phyloP scores from a whole-genome alignment of 129 eudicot species.

The Logfia minima region DNA sequence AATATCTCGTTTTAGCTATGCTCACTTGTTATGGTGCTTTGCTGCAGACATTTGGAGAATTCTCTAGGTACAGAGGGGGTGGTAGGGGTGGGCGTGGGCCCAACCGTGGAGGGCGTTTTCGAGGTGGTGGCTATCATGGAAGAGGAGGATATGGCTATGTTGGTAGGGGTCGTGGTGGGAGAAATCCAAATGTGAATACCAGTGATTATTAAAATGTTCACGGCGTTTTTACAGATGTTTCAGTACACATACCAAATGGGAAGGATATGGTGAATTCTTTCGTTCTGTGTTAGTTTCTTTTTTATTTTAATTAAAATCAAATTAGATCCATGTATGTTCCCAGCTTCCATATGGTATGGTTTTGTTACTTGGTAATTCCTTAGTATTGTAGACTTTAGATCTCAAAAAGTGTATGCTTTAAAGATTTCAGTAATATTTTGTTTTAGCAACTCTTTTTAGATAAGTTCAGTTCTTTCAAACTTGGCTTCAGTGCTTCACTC shows the following conservation, averaged over 20 bases:
- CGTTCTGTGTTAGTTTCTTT: not conserved
- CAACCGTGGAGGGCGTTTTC: constrained; percentile 57
- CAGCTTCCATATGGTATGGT: too few species aligned
- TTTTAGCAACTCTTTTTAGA: too few species aligned
- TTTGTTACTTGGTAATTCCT: too few species aligned
- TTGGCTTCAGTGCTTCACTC: too few species aligned
- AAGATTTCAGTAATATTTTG: too few species aligned
- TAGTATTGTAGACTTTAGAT: too few species aligned
- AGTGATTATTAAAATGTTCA: constrained; percentile 21
- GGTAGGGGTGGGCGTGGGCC: constrained; percentile 84
- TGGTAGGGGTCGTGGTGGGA: constrained; percentile 76
- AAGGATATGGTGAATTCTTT: constrained; percentile 15
- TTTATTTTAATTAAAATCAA: too few species aligned
- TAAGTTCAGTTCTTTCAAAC: too few species aligned
- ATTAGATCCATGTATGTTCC: too few species aligned
- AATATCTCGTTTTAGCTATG: not conserved
- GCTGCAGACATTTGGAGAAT: constrained; percentile 89
- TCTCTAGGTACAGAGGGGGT: constrained; percentile 77
- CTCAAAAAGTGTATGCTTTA: too few species aligned
- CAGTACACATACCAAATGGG: constrained; percentile 24
- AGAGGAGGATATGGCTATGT: constrained; percentile 54
- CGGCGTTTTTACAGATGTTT: constrained; percentile 11
- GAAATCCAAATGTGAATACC: constrained; percentile 19
- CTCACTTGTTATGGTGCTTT: constrained; percentile 15
- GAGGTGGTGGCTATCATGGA: constrained; percentile 48